A percentile compares a stretch with the other conserved stretches of the same genome.
Evolutionary conservation across 495 filamentous ascomycete genomes (phyloP).

Genomic region (Penicillium coprophilum): DNA sequence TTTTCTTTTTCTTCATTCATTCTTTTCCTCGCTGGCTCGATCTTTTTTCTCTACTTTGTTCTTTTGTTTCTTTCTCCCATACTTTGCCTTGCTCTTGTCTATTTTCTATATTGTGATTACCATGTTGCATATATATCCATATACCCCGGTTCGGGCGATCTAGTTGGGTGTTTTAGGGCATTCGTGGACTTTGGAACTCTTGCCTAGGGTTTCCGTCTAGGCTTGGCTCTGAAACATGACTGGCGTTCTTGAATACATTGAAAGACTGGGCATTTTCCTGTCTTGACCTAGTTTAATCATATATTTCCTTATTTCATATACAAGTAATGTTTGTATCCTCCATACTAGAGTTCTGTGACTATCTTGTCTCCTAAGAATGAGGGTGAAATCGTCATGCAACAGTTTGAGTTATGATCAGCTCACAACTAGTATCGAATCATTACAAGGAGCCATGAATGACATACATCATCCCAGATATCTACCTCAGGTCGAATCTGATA

Average conservation of each 20-base stretch:
- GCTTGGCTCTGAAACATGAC: conserved; percentile 6
- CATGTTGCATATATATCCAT: conserved; percentile 31
- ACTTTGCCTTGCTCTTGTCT: background rate
- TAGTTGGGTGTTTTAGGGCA: conserved; percentile 27
- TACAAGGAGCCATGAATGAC: background rate
- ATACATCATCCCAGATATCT: background rate
- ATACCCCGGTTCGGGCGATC: conserved; percentile 31
- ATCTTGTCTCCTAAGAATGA: background rate
- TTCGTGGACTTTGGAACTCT: conserved; percentile 2
- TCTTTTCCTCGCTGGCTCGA: conserved; percentile 15
- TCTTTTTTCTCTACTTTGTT: conserved; percentile 12
- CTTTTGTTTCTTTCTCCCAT: conserved; percentile 7
- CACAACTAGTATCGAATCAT: background rate
- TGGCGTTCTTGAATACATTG: conserved; percentile 23
- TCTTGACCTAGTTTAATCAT: background rate
- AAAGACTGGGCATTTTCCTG: conserved; percentile 18
- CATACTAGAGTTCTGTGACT: background rate
- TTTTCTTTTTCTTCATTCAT: conserved; percentile 18
- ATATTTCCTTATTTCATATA: background rate
- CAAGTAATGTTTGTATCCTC: background rate
- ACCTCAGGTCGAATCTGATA: background rate
- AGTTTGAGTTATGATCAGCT: background rate
- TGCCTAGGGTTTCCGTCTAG: background rate
- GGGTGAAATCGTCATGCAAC: background rate
- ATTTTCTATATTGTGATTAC: conserved; percentile 14